Evolutionary conservation across 2,329 filamentous ascomycete species (phyloP), one percentile per base, ranked within the genome.

Genomic region (Periconia sp.): DNA sequence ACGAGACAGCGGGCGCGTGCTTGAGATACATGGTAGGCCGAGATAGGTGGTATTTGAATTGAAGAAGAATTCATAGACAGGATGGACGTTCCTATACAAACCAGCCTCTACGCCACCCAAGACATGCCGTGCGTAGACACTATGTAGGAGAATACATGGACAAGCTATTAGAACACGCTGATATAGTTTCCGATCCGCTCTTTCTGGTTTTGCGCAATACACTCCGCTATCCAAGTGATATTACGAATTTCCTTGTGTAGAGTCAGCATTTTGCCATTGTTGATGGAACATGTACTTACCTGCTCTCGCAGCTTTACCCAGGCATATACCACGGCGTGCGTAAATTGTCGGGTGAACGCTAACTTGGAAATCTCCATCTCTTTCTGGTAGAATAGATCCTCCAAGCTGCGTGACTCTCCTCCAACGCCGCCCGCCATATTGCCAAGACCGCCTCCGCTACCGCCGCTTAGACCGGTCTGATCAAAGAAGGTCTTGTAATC

Each of bases 201-300:
- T 78, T 99, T 99, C 75, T 99, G 94, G 78, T 96, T 96, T 76
- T 99, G 94, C 42, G 94, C 94, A 81, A 99, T 99, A 76, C 94
- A 99, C 74, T 99, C 94, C 16, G 94, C 88, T 72, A 99, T 99
- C 94, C 94, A 99, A 37, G 94, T 97, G 66, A 99, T 96, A 74
- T 99, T 99, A 56, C 94, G 88, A 63, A 97, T 96, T 87, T 99
- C 94, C 92, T 97, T 50, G 40, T 11, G 24, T 8, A 13, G 15
- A 18, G 62, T 61, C 39, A 63, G 53, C 45, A 16, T 24, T 10
- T 19, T n/a, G 36, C 22, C 12, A 32, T n/a, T 23, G 18, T 28
- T 10, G 23, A 36, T 35, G 8, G 34, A 15, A 40, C 17, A 18
- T 5, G 9, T 25, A 69, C 85, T 70, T 74, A 96, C 92, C 85